Conservation (phyloP, 2,329 filamentous ascomycete genomes). For the Polytolypa hystricis region DNA sequence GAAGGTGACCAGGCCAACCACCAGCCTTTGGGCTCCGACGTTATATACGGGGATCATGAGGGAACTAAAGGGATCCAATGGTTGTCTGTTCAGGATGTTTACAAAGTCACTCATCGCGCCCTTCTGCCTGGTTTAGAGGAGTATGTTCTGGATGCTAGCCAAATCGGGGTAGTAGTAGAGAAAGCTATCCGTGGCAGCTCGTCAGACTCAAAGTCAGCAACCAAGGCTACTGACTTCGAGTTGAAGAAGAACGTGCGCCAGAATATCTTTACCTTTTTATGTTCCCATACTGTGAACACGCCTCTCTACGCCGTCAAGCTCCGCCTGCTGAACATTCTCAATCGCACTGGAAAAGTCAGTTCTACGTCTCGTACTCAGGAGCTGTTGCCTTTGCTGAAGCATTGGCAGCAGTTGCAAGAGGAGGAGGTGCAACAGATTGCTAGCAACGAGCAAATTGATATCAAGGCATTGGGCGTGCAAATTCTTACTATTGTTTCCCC, state of each 20-base stretch:
- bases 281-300: slow-evolving; percentile 58
- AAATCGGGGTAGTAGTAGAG: slow-evolving; percentile 55
- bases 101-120: slow-evolving; percentile 52
- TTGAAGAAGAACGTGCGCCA: slow-evolving; percentile 53
- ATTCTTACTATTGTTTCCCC: slow-evolving; percentile 44
- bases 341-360: slow-evolving; percentile 59
- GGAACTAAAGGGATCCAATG: slow-evolving; percentile 40
- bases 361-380: slow-evolving; percentile 61
- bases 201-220: slow-evolving; percentile 23
- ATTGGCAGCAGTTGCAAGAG: slow-evolving; percentile 52
- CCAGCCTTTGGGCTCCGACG: slow-evolving; percentile 48
- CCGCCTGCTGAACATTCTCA: slow-evolving; percentile 59
- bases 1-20: slow-evolving; percentile 21
- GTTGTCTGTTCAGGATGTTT: slow-evolving; percentile 47
- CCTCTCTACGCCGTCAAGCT: slow-evolving; percentile 60
- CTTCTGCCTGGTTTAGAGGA: slow-evolving; percentile 74
- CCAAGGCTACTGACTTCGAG: slow-evolving; percentile 34
- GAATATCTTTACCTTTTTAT: slow-evolving; percentile 59
- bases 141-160: slow-evolving; percentile 65
- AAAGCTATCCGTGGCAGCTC: slow-evolving; percentile 48
- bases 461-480: slow-evolving; percentile 40
- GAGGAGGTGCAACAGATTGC: slow-evolving; percentile 43
- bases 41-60: slow-evolving; percentile 52
- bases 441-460: slow-evolving; percentile 36
- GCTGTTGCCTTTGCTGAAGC: slow-evolving; percentile 61